A percentile compares a stretch with the other conserved stretches of the same genome.
phyloP scores from a whole-genome alignment of 306 rosid genomes.

The Inga leiocalycina region DNA sequence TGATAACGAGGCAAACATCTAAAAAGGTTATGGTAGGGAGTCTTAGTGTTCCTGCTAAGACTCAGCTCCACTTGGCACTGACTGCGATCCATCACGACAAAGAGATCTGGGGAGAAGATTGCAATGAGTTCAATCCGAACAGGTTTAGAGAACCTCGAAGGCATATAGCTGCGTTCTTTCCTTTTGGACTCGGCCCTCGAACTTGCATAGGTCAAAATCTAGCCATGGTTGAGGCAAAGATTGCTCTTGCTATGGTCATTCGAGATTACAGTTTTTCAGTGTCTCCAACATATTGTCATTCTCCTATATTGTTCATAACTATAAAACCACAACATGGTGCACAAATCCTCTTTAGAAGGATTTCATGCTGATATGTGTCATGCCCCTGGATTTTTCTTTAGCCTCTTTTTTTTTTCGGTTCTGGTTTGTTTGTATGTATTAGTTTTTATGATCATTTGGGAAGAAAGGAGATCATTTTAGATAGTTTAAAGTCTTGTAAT shows the following conservation, averaged over 20 bases:
- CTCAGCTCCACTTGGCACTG: conserved; percentile 60
- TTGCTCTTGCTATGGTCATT: conserved; percentile 45
- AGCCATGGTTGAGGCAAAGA: conserved; percentile 63
- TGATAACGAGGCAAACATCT: conserved; percentile 48
- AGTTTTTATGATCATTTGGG: neutral
- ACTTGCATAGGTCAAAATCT: conserved; percentile 68
- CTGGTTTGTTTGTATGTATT: neutral
- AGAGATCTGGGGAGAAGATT: conserved; percentile 79
- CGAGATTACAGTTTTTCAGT: conserved; percentile 32
- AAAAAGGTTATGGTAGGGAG: conserved; percentile 54
- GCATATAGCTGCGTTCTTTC: conserved; percentile 59
- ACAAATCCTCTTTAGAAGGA: conserved; percentile 46
- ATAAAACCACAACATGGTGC: conserved; percentile 54
- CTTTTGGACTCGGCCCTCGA: conserved; percentile 66
- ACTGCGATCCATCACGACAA: conserved; percentile 60
- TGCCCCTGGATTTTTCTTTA: neutral
- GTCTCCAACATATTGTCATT: conserved; percentile 42
- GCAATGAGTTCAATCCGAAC: conserved; percentile 58
- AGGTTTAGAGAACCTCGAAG: conserved; percentile 64
- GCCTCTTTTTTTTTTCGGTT: neutral
- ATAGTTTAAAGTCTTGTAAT: neutral
- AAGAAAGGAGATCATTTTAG: neutral
- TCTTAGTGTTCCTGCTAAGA: conserved; percentile 56
- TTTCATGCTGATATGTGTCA: neutral
- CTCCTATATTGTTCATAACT: conserved; percentile 43